Evolutionary conservation across 306 rosid genomes (phyloP), one percentile per base, ranked within the genome.

Genomic region (Potentilla sterilis): DNA sequence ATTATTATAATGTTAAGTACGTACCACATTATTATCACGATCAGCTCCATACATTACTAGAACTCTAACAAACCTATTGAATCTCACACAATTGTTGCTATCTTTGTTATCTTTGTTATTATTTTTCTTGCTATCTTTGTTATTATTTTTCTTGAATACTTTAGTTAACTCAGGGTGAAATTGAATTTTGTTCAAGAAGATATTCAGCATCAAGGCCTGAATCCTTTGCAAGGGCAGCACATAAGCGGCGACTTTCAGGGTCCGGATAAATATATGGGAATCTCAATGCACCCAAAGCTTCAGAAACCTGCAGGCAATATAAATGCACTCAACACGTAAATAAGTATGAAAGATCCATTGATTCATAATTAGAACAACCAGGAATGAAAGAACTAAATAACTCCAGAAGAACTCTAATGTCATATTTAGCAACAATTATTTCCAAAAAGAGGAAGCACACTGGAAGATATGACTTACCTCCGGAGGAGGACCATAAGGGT

Each of bases 401-500:
- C 47, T n/a, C 52, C 58, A 40, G 21, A 65, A 44, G 44, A 77
- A 75, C 46, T 32, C 42, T 16, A 59, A 78, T 70, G 58, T 69
- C 62, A 66, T 74, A 41, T 44, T 13, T 57, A 78, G 41, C 64
- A 72, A 13, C 57, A 49, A 6, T 18, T 66, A 40, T 47, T 63
- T 66, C 64, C 43, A 4, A 52, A 9, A n/a, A 75, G 42, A 38
- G 13, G 44, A 52, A 74, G 55, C n/a, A 32, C 9, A 24, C 42
- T 22, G 66, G 46, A 40, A 3, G 6, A 63, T 48, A 28, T 62
- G 70, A 47, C 89, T 87, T 75, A 78, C 99, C 92, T 95, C 99
- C 0, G 99, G 99, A 68, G 99, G 97, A 76, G 97, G 97, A 73
- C 97, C 97, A 28, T 95, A 95, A n/a, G 97, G 99, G 71, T 95